phyloP scores from a whole-genome alignment of 192 early-diverging fungal genomes.

The Jimgerdemannia lactiflua region DNA sequence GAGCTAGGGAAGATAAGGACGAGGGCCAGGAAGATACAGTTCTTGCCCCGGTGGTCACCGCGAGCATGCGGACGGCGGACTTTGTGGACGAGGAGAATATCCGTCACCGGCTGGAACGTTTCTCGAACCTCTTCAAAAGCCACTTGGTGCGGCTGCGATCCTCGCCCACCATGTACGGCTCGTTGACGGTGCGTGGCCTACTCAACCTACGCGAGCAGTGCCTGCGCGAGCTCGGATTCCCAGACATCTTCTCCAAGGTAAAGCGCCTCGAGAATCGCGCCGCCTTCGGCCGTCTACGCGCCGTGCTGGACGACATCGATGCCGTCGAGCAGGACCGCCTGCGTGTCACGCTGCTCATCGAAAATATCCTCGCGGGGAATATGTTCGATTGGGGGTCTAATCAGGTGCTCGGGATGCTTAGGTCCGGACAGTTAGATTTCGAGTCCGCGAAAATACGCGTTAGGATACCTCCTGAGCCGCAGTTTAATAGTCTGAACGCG shows the following conservation, averaged over 20 bases:
- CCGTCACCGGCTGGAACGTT: constrained; percentile 24
- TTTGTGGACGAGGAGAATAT: constrained; percentile 11
- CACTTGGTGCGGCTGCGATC: constrained; percentile 61
- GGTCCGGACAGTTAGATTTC: constrained; percentile 57
- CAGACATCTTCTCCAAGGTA: constrained; percentile 69
- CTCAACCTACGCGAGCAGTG: constrained; percentile 80
- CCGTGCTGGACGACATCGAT: constrained; percentile 49
- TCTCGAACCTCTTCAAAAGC: constrained; percentile 63
- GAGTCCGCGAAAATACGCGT: constrained; percentile 40
- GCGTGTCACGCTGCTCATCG: constrained; percentile 45
- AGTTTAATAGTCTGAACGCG: constrained; percentile 40
- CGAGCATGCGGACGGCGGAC: constrained; percentile 3
- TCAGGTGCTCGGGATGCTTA: constrained; percentile 55
- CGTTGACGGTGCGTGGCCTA: constrained; percentile 65
- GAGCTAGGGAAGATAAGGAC: constrained; percentile 23
- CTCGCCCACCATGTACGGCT: constrained; percentile 73
- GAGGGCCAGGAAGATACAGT: constrained; percentile 15
- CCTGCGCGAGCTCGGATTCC: constrained; percentile 77
- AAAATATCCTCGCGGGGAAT: constrained; percentile 77
- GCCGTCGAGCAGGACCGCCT: constrained; percentile 21
- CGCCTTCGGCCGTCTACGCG: constrained; percentile 52
- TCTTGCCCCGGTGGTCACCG: constrained; percentile 1
- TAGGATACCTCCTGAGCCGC: constrained; percentile 23
- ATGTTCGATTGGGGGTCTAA: constrained; percentile 85
- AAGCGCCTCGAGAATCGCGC: constrained; percentile 65